A percentile compares a stretch with the other conserved stretches of the same genome.
Evolutionary conservation across 805 yeast genomes (phyloP).

Genomic region (Wickerhamomyces sydowiorum): DNA sequence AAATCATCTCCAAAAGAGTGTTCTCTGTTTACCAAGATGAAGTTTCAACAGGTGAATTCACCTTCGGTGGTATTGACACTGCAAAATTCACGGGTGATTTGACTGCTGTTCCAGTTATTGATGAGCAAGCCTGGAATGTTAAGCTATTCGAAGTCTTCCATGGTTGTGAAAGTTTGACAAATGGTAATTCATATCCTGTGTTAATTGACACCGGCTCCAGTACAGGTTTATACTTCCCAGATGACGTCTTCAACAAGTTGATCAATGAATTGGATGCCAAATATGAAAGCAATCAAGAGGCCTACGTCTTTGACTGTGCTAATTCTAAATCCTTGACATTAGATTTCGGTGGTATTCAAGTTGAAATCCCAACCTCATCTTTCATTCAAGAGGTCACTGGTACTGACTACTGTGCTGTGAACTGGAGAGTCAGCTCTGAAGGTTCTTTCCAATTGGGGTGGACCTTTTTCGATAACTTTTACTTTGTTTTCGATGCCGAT

Average conservation of each 20-base stretch:
- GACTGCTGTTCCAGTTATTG: slow-evolving; percentile 33
- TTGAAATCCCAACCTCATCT: slow-evolving; percentile 7
- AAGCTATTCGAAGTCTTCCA: slow-evolving; percentile 17
- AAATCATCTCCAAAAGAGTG: slow-evolving; percentile 6
- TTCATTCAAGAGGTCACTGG: slow-evolving; percentile 7
- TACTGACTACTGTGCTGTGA: slow-evolving; percentile 12
- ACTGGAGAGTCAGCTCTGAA: slow-evolving; percentile 4
- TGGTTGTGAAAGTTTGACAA: slow-evolving; percentile 6
- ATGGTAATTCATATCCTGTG: slow-evolving; percentile 8
- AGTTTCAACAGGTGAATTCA: slow-evolving; percentile 7
- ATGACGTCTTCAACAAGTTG: slow-evolving; percentile 7
- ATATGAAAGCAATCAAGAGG: slow-evolving; percentile 6
- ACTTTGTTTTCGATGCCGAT: slow-evolving; percentile 12
- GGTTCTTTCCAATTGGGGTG: slow-evolving; percentile 12
- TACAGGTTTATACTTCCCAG: slow-evolving; percentile 13
- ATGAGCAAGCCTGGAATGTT: slow-evolving; percentile 25
- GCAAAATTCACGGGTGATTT: slow-evolving; percentile 40
- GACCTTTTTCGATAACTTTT: slow-evolving; percentile 10
- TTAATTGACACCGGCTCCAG: slow-evolving; percentile 14
- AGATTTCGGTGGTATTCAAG: slow-evolving; percentile 12
- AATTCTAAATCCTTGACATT: slow-evolving; percentile 6
- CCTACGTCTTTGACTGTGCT: slow-evolving; percentile 11
- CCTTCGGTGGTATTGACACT: slow-evolving; percentile 51
- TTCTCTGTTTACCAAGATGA: slow-evolving; percentile 12
- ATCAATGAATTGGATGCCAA: slow-evolving; percentile 9